A percentile compares a stretch with the other conserved stretches of the same genome.
Conservation (phyloP, 495 filamentous ascomycete species). For the Thermochaetoides thermophila region DNA sequence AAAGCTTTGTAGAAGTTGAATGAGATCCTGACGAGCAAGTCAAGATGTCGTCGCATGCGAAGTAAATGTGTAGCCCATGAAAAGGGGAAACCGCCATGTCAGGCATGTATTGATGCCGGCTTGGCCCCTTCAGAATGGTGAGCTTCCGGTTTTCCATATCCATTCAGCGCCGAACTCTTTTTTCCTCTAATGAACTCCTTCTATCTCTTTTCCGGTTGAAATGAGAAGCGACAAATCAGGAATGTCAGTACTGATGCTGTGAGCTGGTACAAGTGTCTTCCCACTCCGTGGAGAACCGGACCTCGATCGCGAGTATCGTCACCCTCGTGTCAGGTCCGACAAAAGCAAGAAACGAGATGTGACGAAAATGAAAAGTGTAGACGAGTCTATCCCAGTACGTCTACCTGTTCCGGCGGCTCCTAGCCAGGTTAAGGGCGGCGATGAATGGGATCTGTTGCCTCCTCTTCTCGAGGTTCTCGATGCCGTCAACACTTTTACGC, state of each 20-base stretch:
- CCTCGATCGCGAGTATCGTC: slow-evolving; percentile 30
- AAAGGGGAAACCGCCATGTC: slow-evolving; percentile 27
- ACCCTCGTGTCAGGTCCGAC: slow-evolving; percentile 29
- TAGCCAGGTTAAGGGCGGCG: slow-evolving; percentile 12
- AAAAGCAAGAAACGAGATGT: slow-evolving; percentile 24
- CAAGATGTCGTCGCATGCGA: slow-evolving; percentile 34
- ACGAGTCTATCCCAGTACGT: slow-evolving; percentile 9
- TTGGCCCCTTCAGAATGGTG: slow-evolving; percentile 30
- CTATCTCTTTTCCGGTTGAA: background rate
- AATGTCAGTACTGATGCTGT: background rate
- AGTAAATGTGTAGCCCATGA: slow-evolving; percentile 36
- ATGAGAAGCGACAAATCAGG: background rate
- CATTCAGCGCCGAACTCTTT: background rate
- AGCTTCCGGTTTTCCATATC: slow-evolving; percentile 1
- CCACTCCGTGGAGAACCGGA: slow-evolving; percentile 30
- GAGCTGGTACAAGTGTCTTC: slow-evolving; percentile 19
- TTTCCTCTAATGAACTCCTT: background rate
- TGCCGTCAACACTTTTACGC: slow-evolving; percentile 29
- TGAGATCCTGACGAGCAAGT: slow-evolving; percentile 1
- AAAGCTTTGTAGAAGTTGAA: too few species aligned
- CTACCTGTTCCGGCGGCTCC: slow-evolving; percentile 5
- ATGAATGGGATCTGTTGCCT: slow-evolving; percentile 33
- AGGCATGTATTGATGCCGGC: slow-evolving; percentile 28
- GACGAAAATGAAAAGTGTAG: too few species aligned
- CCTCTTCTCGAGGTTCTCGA: slow-evolving; percentile 27